Base-by-base conservation (phyloP, 2,329 filamentous ascomycete species). In the Malbranchea zuffiana region DNA sequence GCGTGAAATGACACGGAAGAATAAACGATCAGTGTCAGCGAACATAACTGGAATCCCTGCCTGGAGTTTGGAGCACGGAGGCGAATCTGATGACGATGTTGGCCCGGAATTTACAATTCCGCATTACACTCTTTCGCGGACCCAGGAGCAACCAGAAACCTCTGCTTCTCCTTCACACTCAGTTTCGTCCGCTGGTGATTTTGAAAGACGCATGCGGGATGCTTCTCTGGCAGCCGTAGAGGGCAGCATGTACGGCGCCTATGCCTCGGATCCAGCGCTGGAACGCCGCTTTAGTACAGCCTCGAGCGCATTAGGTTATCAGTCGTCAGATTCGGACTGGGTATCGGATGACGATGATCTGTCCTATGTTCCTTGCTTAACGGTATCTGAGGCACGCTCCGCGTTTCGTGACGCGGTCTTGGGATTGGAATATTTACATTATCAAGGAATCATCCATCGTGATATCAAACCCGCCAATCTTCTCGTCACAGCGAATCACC, bases 351-450 rank as follows among this genome's bases (percentile, higher is more conserved):
- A 84, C 23, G 85, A 94, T 49, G 87, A 96, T 55, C 85, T 85
- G 57, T 84, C 82, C 23, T 94, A 90, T 52, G 88, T 96, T 11
- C 90, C 90, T 11, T 86, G 87, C 61, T 82, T 98, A 62, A 93
- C 88, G 1, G 71, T 94, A 23, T 74, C 80, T 17, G 78, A 88
- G 55, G 82, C 87, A 10, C 78, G 87, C 19, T 77, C 75, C 24
- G 82, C 84, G 0, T 96, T 98, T 60, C 74, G 88, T 46, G 90
- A 98, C 57, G 94, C 88, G 0, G 79, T 98, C 2, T 69, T 96
- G 24, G 90, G 90, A 3, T 65, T 98, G 13, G 87, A 98, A 56
- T 98, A 96, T 56, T 70, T 98, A 21, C 83, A 90, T 54, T 88
- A 85, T 50, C 80, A 87, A 54, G 82, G 82, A 11, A 82, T 88